These are phyloP conservation scores for Coemansia sp. DNA, from an alignment of 192 early-diverging fungal species.

Conservation along the genomic window DNA sequence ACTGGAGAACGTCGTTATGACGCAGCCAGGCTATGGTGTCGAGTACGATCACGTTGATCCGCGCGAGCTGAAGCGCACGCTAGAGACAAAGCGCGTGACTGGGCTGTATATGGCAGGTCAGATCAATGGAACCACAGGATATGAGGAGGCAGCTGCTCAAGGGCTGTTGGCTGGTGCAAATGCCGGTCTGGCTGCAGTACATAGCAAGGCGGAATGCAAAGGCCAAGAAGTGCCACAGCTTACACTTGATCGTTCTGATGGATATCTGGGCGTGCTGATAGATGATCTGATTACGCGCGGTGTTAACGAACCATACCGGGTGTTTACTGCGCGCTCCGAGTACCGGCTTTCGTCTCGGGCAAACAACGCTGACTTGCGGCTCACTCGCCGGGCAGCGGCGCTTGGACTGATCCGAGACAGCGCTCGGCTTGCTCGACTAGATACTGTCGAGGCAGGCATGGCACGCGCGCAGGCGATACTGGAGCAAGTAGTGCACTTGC, in stretches of 20 bases:
- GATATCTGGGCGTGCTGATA: constrained; percentile 78
- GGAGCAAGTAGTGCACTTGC: constrained; percentile 53
- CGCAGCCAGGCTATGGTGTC: constrained; percentile 78
- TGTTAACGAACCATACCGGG: constrained; percentile 78
- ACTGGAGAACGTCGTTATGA: constrained; percentile 71
- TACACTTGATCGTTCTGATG: constrained; percentile 71
- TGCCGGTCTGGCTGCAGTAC: constrained; percentile 61
- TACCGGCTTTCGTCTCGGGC: constrained; percentile 73
- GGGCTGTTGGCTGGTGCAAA: constrained; percentile 79
- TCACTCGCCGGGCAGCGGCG: constrained; percentile 67
- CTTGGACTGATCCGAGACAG: constrained; percentile 58
- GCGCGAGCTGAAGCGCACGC: constrained; percentile 68
- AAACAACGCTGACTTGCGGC: constrained; percentile 75
- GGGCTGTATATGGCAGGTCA: constrained; percentile 81
- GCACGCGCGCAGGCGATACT: constrained; percentile 53
- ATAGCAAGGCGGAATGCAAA: background rate
- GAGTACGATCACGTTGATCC: constrained; percentile 86
- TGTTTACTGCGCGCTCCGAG: constrained; percentile 81
- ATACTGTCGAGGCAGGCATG: constrained; percentile 52
- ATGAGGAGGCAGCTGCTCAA: constrained; percentile 81
- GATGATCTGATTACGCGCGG: constrained; percentile 82
- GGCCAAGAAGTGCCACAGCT: constrained; percentile 47
- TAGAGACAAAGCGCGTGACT: constrained; percentile 76
- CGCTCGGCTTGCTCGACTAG: constrained; percentile 36
- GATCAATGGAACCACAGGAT: constrained; percentile 87